A percentile compares a stretch with the other conserved stretches of the same genome.
Conservation (phyloP, 768 basidiomycete species). For the Mycena venus region DNA sequence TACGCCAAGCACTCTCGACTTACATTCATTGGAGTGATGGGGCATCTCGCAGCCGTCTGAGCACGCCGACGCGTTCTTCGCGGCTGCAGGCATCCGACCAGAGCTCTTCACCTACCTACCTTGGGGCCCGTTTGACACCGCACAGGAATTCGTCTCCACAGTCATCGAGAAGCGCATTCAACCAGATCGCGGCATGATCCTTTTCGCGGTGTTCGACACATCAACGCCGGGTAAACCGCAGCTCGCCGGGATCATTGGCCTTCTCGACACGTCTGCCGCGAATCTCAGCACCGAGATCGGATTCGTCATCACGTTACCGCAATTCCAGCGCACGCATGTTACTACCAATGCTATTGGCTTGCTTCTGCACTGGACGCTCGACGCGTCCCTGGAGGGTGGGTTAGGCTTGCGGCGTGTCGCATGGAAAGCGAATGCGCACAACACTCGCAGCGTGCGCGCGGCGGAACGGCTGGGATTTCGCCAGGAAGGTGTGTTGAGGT, state of each 20-base stretch:
- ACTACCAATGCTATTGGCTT: conserved; percentile 66
- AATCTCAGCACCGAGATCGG: conserved; percentile 69
- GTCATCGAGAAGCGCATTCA: conserved; percentile 53
- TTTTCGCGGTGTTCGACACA: conserved; percentile 70
- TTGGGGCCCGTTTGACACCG: conserved; percentile 60
- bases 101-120: conserved; percentile 63
- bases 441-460: conserved; percentile 59
- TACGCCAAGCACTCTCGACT: conserved; percentile 39
- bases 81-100: conserved; percentile 48
- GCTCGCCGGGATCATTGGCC: conserved; percentile 68
- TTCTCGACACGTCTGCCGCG: conserved; percentile 57
- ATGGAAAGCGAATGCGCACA: conserved; percentile 68
- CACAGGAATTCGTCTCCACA: conserved; percentile 49
- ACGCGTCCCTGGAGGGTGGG: conserved; percentile 55
- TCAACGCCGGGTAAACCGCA: conserved; percentile 30
- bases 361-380: conserved; percentile 62
- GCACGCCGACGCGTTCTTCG: conserved; percentile 58
- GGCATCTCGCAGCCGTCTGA: conserved; percentile 52
- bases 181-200: conserved; percentile 47
- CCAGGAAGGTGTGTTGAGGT: conserved; percentile 65
- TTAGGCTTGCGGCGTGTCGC: conserved; percentile 73
- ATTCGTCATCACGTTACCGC: conserved; percentile 64
- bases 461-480: conserved; percentile 75
- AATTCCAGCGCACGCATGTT: conserved; percentile 75
- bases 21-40: not conserved